Evolutionary conservation across 345 rosid species (phyloP), one percentile per base, ranked within the genome.

Genomic region (Viola odorata): DNA sequence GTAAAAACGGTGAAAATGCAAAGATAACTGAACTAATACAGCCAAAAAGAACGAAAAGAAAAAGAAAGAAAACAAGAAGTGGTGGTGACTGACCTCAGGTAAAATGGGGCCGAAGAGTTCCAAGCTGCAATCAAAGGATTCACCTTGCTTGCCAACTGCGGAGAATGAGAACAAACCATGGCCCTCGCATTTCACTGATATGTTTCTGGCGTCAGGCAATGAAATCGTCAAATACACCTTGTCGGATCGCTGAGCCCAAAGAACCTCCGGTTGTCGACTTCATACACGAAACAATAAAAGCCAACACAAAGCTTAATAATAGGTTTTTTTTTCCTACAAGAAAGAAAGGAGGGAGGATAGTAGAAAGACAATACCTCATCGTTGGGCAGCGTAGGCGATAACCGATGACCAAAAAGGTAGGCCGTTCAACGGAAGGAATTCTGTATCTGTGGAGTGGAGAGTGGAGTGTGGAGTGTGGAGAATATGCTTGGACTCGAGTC

Each of bases 211-310:
- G 55, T 94, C 99, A 12, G 99, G 97, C 55, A 94, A 78, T 39
- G 97, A 79, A 0, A 94, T 71, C 0, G 96, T 94, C 40, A 94
- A 65, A 74, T 86, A 82, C 11, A 90, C 87, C 68, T 79, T 94
- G 59, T 86, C 96, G 6, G 96, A 90, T 65, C 91, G 79, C 73
- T 94, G 97, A 58, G 99, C 97, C 97, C 96, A 90, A 50, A 94
- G 89, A 70, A 90, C 97, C 78, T 94, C 97, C 1, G 97, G 96
- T 36, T 90, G 83, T 58, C 88, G 96, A 76, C 97, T 87, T 69
- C 69, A 44, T 5, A 23, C 32, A 23, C 32, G 32, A 23, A 23
- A 1, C 32, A 23, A 2, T n/a, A 23, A 23, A 23, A 23, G 32
- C 32, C 32, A 23, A 23, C 32, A 23, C 32, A 23, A 23, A 23